Evolutionary conservation across 768 basidiomycete genomes (phyloP).

Genomic region (Xerocomellus amylosporus): DNA sequence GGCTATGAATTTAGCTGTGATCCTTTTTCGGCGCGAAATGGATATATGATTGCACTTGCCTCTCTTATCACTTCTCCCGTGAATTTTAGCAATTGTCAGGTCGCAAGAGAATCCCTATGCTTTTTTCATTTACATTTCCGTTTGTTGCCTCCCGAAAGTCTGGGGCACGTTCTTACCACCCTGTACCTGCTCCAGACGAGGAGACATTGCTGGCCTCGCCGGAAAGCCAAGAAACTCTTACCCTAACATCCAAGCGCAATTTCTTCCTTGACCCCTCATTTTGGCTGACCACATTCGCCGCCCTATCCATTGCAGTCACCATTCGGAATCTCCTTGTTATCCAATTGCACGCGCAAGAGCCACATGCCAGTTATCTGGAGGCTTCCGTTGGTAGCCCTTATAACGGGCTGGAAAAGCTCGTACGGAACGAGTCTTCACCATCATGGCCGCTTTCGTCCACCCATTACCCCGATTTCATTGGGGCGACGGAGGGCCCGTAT

Average conservation of each 20-base stretch:
- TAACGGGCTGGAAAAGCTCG: constrained; percentile 22
- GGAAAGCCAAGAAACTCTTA: neutral
- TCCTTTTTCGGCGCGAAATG: neutral
- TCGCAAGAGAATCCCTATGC: constrained; percentile 3
- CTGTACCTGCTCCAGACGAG: constrained; percentile 16
- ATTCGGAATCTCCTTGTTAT: constrained; percentile 22
- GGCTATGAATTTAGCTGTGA: neutral
- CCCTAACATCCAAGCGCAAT: neutral
- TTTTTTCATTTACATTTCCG: neutral
- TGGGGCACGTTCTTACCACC: constrained; percentile 8
- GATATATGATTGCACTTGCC: constrained; percentile 3
- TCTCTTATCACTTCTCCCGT: neutral
- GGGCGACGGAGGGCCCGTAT: constrained; percentile 5
- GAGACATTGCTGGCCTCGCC: constrained; percentile 10
- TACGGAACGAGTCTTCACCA: constrained; percentile 27
- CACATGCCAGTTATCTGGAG: constrained; percentile 1
- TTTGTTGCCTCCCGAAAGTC: neutral
- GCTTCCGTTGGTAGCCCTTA: constrained; percentile 20
- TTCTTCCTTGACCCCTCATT: constrained; percentile 13
- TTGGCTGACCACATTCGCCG: constrained; percentile 19
- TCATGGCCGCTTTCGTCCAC: constrained; percentile 26
- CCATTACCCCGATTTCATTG: constrained; percentile 23
- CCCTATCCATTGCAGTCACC: constrained; percentile 18
- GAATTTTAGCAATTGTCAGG: neutral
- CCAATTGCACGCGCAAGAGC: constrained; percentile 5